phyloP scores from a whole-genome alignment of 805 yeast species.

The Candida ortonii region DNA sequence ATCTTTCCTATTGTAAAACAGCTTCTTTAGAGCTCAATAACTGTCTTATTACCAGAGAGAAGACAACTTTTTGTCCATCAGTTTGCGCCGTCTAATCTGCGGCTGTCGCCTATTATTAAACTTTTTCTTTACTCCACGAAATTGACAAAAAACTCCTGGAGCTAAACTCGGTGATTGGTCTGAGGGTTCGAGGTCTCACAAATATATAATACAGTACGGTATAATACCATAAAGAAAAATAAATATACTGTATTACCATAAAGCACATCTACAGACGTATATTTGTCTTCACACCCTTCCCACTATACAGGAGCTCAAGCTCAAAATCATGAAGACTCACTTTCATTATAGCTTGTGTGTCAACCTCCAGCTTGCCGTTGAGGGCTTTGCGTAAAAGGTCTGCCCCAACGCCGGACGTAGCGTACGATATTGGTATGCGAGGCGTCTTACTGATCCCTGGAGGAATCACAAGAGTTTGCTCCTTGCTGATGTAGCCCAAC shows the following conservation, averaged over 20 bases:
- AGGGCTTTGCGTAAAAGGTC: slow-evolving; percentile 49
- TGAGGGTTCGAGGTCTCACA: no score
- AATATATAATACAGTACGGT: no score
- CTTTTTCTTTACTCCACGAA: no score
- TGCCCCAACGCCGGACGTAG: slow-evolving; percentile 42
- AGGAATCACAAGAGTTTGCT: slow-evolving; percentile 42
- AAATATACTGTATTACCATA: neutral
- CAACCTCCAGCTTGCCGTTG: slow-evolving; percentile 48
- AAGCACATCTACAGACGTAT: slow-evolving; percentile 28
- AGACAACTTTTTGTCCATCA: no score
- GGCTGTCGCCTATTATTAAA: no score
- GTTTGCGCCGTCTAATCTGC: no score
- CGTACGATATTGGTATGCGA: slow-evolving; percentile 46
- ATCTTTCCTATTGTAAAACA: no score
- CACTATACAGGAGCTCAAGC: slow-evolving; percentile 44
- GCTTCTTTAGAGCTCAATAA: no score
- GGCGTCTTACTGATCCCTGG: slow-evolving; percentile 54
- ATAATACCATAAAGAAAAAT: neutral
- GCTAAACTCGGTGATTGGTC: no score
- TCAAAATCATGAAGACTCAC: slow-evolving; percentile 39
- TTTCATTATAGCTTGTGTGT: slow-evolving; percentile 43
- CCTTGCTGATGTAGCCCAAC: slow-evolving; percentile 43
- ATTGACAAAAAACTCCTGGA: neutral
- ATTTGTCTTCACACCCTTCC: slow-evolving; percentile 41
- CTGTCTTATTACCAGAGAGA: no score